phyloP scores from a whole-genome alignment of 2,329 filamentous ascomycete species.

The Diplocarpon rosae region DNA sequence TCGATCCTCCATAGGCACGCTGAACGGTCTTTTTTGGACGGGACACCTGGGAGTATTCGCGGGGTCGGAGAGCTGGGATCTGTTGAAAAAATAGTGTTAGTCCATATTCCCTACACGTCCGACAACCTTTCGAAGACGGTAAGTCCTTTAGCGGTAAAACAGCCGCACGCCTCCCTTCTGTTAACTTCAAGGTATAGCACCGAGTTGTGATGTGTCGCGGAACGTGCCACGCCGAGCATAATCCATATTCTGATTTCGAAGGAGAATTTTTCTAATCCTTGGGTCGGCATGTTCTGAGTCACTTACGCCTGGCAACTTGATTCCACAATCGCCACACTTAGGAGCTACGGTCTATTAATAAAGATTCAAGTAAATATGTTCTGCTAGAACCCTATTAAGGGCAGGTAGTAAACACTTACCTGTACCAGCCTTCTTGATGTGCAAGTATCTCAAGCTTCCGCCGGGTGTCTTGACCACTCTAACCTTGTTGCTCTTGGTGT shows the following conservation, averaged over 20 bases:
- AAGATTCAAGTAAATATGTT: not conserved
- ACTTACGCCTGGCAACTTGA: slow-evolving; percentile 97
- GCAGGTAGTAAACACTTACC: not conserved
- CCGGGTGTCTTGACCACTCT: slow-evolving; percentile 93
- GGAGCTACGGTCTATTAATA: slow-evolving; percentile 42
- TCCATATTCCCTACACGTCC: no score
- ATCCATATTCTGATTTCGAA: no score
- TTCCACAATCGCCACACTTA: slow-evolving; percentile 98
- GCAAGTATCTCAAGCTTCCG: slow-evolving; percentile 87
- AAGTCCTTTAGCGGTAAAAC: no score
- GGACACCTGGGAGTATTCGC: slow-evolving; percentile 94
- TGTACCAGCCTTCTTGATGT: slow-evolving; percentile 78
- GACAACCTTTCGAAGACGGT: no score
- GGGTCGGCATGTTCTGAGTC: slow-evolving; percentile 1
- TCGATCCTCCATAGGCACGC: slow-evolving; percentile 95
- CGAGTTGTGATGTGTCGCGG: no score
- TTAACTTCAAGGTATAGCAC: no score
- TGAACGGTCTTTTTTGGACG: slow-evolving; percentile 99
- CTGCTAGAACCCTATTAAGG: no score
- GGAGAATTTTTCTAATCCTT: not conserved
- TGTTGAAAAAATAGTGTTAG: slow-evolving; percentile 33
- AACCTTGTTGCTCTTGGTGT: slow-evolving; percentile 95
- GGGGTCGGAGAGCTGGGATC: slow-evolving; percentile 93
- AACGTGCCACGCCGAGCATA: no score
- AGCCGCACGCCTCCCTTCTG: no score